Conservation (phyloP, 306 rosid genomes). For the Acacia confusa region DNA sequence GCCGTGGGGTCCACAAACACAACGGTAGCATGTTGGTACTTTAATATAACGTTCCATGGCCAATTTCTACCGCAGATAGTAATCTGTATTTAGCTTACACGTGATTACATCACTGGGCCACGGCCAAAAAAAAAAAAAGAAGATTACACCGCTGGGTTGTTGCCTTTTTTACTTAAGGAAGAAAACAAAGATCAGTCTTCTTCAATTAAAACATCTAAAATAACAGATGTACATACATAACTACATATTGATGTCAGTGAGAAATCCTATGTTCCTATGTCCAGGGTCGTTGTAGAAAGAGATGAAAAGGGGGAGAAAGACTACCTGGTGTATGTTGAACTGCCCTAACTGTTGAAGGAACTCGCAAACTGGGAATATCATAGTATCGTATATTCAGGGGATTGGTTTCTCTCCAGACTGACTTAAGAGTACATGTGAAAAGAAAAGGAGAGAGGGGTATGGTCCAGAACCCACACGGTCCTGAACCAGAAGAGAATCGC, state of each 20-base stretch:
- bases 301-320: not conserved
- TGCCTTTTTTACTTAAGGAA: slow-evolving; percentile 26
- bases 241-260: slow-evolving; percentile 17
- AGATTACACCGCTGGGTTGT: slow-evolving; percentile 37
- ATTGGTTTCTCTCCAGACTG: not conserved
- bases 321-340: not conserved
- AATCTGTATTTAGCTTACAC: slow-evolving; percentile 33
- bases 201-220: slow-evolving; percentile 29
- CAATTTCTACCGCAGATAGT: slow-evolving; percentile 27
- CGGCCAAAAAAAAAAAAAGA: no score
- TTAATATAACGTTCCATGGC: not conserved
- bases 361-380: not conserved
- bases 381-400: not conserved
- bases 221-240: slow-evolving; percentile 31
- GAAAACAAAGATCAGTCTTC: slow-evolving; percentile 34
- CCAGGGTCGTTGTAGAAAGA: not conserved
- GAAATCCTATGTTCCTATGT: slow-evolving; percentile 32
- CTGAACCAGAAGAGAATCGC: not conserved
- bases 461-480: not conserved
- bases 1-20: slow-evolving; percentile 29
- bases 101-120: slow-evolving; percentile 38
- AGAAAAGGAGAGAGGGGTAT: not conserved
- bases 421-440: not conserved
- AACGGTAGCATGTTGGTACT: slow-evolving; percentile 30
- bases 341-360: not conserved